Evolutionary conservation across 352 stramenopile species (phyloP).

Genomic region (Phytophthora ohioensis): DNA sequence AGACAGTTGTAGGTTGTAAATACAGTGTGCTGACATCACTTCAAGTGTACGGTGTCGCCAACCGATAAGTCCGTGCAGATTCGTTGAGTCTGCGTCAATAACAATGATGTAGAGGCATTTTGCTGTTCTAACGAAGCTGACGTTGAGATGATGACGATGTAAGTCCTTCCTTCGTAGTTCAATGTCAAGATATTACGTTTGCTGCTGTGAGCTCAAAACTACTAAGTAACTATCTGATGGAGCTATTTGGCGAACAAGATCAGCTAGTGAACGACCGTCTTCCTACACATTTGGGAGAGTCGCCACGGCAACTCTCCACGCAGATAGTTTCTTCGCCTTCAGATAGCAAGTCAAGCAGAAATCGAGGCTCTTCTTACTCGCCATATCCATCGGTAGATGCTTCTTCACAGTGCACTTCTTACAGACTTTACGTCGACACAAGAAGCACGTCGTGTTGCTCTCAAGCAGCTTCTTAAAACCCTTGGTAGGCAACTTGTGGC

Average conservation of each 20-base stretch:
- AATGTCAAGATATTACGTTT: constrained; percentile 5
- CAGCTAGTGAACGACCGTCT: neutral
- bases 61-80: constrained; percentile 4
- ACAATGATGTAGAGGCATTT: too few species aligned
- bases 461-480: constrained; percentile 50
- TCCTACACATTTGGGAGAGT: constrained; percentile 32
- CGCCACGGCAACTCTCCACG: constrained; percentile 53
- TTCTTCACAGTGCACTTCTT: constrained; percentile 65
- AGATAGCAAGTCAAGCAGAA: constrained; percentile 73
- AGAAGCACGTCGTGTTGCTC: constrained; percentile 44
- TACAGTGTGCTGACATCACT: too few species aligned
- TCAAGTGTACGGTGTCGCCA: neutral
- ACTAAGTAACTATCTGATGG: constrained; percentile 27
- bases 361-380: constrained; percentile 52
- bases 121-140: too few species aligned
- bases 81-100: neutral
- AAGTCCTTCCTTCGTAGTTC: neutral
- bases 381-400: constrained; percentile 43
- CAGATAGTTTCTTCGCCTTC: constrained; percentile 57
- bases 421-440: constrained; percentile 53
- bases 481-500: constrained; percentile 44
- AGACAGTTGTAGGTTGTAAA: too few species aligned
- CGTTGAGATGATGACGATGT: neutral
- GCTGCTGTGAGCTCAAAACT: constrained; percentile 24
- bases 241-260: constrained; percentile 15